These are phyloP conservation scores for Penicillium samsonianum DNA, from an alignment of 495 filamentous ascomycete species.

Conservation along the genomic window DNA sequence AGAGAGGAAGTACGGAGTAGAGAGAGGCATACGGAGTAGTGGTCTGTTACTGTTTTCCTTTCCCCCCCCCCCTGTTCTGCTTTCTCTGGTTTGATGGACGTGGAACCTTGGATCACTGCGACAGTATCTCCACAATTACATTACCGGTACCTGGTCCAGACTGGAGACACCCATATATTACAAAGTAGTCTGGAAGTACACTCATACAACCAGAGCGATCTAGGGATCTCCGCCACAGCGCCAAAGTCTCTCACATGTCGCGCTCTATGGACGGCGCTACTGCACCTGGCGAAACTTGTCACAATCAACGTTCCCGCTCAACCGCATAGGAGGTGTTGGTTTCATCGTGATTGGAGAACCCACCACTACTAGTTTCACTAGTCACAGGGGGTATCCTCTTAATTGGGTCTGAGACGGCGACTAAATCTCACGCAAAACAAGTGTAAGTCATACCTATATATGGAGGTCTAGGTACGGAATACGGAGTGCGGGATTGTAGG, in stretches of 20 bases:
- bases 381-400: background rate
- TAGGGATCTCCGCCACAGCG: slow-evolving; percentile 12
- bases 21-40: background rate
- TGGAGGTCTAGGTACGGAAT: no score
- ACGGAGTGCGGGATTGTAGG: no score
- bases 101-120: slow-evolving; percentile 13
- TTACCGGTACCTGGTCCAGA: background rate
- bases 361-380: slow-evolving; percentile 5
- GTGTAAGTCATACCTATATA: background rate
- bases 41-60: background rate
- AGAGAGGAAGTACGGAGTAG: background rate
- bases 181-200: background rate
- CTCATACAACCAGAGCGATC: background rate
- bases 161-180: background rate
- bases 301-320: slow-evolving; percentile 10
- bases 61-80: background rate
- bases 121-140: slow-evolving; percentile 5
- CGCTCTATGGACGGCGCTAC: slow-evolving; percentile 11
- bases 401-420: slow-evolving; percentile 1
- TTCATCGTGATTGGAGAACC: slow-evolving; percentile 9
- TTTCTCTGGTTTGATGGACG: slow-evolving; percentile 9
- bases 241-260: slow-evolving; percentile 9
- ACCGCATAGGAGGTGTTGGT: background rate
- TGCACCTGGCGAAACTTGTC: slow-evolving; percentile 13
- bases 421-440: slow-evolving; percentile 6